These are phyloP conservation scores for Aspergillus brasiliensis DNA, from an alignment of 2,329 filamentous ascomycete genomes.

Conservation along the genomic window DNA sequence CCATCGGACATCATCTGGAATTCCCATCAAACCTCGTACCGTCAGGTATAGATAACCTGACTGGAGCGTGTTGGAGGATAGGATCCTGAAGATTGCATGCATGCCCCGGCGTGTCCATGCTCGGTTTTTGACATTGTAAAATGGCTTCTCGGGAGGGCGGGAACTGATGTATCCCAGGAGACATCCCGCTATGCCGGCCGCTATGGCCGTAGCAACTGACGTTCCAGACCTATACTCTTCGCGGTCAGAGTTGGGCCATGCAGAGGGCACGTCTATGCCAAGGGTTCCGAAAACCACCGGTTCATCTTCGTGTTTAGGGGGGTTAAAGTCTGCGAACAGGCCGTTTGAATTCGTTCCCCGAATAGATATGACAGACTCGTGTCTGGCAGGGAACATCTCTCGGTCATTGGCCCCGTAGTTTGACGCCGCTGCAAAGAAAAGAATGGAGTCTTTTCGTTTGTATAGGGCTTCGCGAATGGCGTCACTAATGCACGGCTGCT, in stretches of 20 bases:
- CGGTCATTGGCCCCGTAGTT: background rate
- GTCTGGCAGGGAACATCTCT: background rate
- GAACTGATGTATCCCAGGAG: background rate
- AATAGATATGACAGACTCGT: background rate
- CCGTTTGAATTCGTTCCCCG: background rate
- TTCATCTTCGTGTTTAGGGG: background rate
- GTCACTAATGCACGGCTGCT: background rate
- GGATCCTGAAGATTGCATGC: background rate
- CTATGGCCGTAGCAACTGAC: background rate
- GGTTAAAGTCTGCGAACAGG: background rate
- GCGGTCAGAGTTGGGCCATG: background rate
- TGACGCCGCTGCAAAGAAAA: background rate
- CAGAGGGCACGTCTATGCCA: background rate
- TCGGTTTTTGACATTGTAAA: background rate
- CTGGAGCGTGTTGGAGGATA: background rate
- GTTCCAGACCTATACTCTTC: background rate
- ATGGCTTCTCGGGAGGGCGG: background rate
- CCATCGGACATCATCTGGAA: background rate
- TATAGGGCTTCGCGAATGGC: background rate
- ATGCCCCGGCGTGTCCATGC: background rate
- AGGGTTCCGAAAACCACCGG: background rate
- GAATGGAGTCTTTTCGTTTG: background rate
- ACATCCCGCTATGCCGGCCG: background rate
- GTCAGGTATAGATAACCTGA: background rate
- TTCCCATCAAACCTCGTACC: background rate